Conservation (phyloP, 208 protist species). For the Tetramitus jugosus region DNA sequence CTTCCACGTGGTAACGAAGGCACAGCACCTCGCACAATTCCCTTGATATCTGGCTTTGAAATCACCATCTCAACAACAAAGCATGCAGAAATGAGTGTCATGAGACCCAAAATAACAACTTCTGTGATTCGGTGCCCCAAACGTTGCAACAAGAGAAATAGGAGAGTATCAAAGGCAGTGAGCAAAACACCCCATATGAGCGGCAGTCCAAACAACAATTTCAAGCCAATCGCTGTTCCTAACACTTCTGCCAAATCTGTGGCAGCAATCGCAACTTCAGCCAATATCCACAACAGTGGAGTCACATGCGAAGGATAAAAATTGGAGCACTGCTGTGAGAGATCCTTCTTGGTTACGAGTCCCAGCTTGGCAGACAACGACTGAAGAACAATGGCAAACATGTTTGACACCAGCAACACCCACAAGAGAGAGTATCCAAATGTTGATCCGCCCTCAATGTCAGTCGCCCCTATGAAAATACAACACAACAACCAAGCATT, state of each 20-base stretch:
- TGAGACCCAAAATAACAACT: constrained; percentile 34
- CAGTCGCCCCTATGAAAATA: too few relatives aligned
- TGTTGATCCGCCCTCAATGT: not conserved
- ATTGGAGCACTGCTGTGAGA: not conserved
- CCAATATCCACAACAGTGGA: constrained; percentile 47
- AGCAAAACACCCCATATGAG: constrained; percentile 53
- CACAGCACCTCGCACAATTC: constrained; percentile 19
- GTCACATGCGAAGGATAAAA: not conserved
- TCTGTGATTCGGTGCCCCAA: constrained; percentile 35
- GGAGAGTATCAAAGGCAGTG: constrained; percentile 52
- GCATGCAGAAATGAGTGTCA: constrained; percentile 28
- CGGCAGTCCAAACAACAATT: constrained; percentile 44
- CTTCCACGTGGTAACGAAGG: not conserved
- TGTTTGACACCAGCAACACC: not conserved
- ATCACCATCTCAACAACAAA: constrained; percentile 44
- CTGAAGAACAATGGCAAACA: constrained; percentile 2
- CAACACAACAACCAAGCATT: too few relatives aligned
- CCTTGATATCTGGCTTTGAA: constrained; percentile 25
- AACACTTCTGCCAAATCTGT: constrained; percentile 46
- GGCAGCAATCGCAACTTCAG: constrained; percentile 54
- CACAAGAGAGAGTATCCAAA: not conserved
- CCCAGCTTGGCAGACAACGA: not conserved
- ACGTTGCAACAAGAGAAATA: constrained; percentile 46
- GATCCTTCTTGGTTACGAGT: not conserved
- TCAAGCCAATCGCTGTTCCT: constrained; percentile 43